Evolutionary conservation across 768 basidiomycete genomes (phyloP).

Genomic region (Mycena metata): DNA sequence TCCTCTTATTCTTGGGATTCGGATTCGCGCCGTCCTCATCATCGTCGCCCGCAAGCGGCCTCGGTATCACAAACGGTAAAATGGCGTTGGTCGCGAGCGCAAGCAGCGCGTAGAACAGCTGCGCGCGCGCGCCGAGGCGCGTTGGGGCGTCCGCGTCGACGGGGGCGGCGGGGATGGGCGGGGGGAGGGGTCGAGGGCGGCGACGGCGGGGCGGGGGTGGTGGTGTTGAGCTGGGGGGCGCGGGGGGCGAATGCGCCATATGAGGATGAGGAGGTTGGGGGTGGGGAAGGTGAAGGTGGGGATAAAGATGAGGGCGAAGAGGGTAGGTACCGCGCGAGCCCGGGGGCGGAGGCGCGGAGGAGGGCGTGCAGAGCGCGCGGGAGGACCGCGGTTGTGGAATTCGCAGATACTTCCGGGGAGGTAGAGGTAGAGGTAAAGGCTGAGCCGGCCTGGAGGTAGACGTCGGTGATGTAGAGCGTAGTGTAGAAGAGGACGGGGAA

Average conservation of each 20-base stretch:
- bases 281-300: no score
- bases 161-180: constrained; percentile 51
- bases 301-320: no score
- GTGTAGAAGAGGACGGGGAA: constrained; percentile 94
- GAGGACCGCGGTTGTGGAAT: background rate
- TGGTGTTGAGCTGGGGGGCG: background rate
- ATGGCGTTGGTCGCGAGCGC: constrained; percentile 76
- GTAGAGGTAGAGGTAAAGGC: no score
- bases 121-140: constrained; percentile 84
- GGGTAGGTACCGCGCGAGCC: background rate
- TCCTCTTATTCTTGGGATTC: no score
- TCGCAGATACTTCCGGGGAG: no score
- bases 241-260: no score
- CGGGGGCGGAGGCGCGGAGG: background rate
- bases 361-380: background rate
- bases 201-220: constrained; percentile 20
- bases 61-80: constrained; percentile 76
- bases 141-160: constrained; percentile 69
- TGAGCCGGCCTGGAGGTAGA: constrained; percentile 70
- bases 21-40: no score
- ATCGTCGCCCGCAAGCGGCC: background rate
- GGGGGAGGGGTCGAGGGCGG: background rate
- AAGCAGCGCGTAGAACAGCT: constrained; percentile 83
- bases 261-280: no score
- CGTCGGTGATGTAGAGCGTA: constrained; percentile 88